Percentiles rank a stretch among this genome's conserved stretches.
These are phyloP conservation scores for Emmonsia crescens DNA, from an alignment of 2,329 filamentous ascomycete species.

Conservation along the genomic window DNA sequence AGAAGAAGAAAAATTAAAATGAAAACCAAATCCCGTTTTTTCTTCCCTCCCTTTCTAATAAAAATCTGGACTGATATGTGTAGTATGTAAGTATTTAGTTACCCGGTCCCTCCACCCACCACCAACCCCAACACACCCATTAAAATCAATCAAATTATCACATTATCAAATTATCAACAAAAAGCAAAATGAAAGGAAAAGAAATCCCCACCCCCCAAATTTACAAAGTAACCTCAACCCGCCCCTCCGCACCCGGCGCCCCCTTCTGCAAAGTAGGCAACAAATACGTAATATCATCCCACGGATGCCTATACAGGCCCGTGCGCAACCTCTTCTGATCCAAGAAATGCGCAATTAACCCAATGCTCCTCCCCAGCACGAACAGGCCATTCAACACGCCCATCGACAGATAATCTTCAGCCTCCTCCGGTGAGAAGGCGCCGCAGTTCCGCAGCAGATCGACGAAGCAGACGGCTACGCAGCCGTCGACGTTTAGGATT, in stretches of 20 bases:
- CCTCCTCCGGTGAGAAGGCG: constrained; percentile 90
- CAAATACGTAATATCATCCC: constrained; percentile 96
- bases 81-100: not conserved
- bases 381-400: constrained; percentile 99
- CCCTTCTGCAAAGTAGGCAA: constrained; percentile 67
- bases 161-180: not conserved
- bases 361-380: constrained; percentile 91
- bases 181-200: not conserved
- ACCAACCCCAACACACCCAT: no score
- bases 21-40: not conserved
- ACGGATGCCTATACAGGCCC: constrained; percentile 96
- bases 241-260: constrained; percentile 64
- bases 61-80: not conserved
- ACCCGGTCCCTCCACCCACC: not conserved
- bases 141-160: not conserved
- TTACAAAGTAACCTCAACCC: constrained; percentile 79
- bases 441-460: constrained; percentile 96
- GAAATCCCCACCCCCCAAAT: not conserved
- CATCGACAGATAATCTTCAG: constrained; percentile 98
- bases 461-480: constrained; percentile 97
- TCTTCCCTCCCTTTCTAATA: not conserved
- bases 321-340: constrained; percentile 99
- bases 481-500: constrained; percentile 97
- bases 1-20: not conserved
- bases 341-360: constrained; percentile 98